Evolutionary conservation across 306 rosid genomes (phyloP), one percentile per base, ranked within the genome.

Genomic region (Lathyrus tuberosus): DNA sequence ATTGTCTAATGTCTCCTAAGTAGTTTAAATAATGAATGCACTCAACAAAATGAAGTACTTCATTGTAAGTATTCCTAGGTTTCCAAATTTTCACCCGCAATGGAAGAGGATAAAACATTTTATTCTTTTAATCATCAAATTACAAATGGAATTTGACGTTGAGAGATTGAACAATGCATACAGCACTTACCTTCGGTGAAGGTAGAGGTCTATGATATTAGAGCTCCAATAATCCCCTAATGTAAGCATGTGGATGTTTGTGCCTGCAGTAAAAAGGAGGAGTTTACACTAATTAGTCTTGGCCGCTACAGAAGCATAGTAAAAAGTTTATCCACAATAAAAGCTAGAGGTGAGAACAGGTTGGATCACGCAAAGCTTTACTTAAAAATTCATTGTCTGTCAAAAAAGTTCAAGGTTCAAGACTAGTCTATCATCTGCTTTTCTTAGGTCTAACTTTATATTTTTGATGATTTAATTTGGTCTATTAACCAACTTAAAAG

Each of bases 201-300:
- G 93, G 81, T 90, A 93, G 63, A 93, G 87, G 81, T 93, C 98
- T 37, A 93, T 84, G 71, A 86, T 81, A 71, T 90, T 90, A 58
- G 94, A 85, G 74, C 98, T 93, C 94, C 96, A 90, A 83, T 85
- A 84, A 70, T 93, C 98, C 52, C 96, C 97, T 72, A 93, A 62
- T 5, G 87, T 83, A 76, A 93, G 94, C 96, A 93, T 90, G 74
- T 80, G 76, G 66, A 93, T 93, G 75, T 88, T 75, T 64, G 98
- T 93, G 70, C 97, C 98, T 93, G 84, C 75, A 76, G 57, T 41
- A 62, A 70, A 40, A 35, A 74, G 18, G 18, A 70, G 22, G 12
- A 72, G 31, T 22, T 44, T 66, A 59, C 54, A 78, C 48, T 17
- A 51, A 73, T 26, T 14, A 65, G 63, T 41, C 42, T 30, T 9